These are phyloP conservation scores for Phyllachora maydis DNA, from an alignment of 2,329 filamentous ascomycete genomes.

Conservation along the genomic window DNA sequence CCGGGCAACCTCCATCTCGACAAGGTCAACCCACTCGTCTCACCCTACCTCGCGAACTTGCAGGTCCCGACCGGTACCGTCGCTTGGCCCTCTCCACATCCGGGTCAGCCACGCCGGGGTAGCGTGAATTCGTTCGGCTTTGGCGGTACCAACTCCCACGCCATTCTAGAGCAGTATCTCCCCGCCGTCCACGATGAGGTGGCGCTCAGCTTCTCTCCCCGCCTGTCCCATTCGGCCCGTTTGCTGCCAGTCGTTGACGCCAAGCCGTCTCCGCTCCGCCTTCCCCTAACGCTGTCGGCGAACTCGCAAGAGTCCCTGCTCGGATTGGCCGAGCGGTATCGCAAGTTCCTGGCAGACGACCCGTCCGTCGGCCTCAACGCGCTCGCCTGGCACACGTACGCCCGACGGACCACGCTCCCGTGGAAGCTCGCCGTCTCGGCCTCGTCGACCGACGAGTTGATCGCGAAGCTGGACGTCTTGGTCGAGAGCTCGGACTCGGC, in stretches of 20 bases:
- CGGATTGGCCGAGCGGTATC: conserved; percentile 8
- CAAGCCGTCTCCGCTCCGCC: too few species aligned
- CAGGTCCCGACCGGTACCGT: conserved; percentile 11
- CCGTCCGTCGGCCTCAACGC: conserved; percentile 3
- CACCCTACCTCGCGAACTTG: conserved; percentile 13
- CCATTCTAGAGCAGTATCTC: conserved; percentile 18
- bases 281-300: conserved; percentile 17
- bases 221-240: too few species aligned
- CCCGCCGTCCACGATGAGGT: conserved; percentile 10
- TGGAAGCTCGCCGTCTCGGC: conserved; percentile 11
- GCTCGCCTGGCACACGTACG: conserved; percentile 13
- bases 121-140: conserved; percentile 25
- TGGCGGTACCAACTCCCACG: conserved; percentile 21
- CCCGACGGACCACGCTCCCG: conserved; percentile 10
- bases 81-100: conserved; percentile 14
- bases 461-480: conserved; percentile 8
- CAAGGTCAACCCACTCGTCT: conserved; percentile 17
- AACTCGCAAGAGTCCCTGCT: conserved; percentile 13
- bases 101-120: conserved; percentile 16
- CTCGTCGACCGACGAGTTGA: conserved; percentile 5
- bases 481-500: conserved; percentile 4
- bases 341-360: conserved; percentile 9
- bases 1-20: conserved; percentile 22
- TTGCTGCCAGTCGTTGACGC: too few species aligned
- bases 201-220: conserved; percentile 2